Conservation (phyloP, 73 alveolate species). For the Symbiodinium pilosum region DNA sequence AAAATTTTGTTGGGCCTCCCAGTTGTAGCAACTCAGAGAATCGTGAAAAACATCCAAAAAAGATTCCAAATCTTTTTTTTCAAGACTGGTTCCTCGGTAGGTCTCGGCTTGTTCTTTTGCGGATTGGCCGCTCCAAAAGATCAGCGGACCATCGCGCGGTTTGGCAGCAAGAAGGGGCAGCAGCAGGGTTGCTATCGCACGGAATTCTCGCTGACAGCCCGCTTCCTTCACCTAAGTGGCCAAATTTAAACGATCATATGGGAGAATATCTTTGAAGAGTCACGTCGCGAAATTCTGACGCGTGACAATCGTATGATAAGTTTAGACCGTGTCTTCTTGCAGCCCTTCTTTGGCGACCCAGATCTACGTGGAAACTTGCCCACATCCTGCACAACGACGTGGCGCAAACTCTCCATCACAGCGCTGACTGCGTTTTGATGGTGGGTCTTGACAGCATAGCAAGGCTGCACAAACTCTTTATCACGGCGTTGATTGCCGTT, state of each 20-base stretch:
- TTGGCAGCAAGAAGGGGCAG: not conserved
- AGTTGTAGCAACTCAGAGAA: not conserved
- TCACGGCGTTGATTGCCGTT: not conserved
- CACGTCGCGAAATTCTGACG: not conserved
- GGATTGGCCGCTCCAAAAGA: not conserved
- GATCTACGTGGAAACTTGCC: not conserved
- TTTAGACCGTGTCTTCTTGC: not conserved
- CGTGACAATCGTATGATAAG: not conserved
- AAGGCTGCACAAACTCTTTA: not conserved
- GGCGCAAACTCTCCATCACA: not conserved
- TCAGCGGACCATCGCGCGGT: not conserved
- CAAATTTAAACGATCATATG: not conserved
- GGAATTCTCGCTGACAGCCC: not conserved
- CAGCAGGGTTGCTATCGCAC: slow-evolving; percentile 6
- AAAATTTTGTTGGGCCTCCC: not conserved
- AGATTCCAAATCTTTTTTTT: not conserved
- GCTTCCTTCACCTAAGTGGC: not conserved
- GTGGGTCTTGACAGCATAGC: not conserved
- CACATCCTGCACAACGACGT: not conserved
- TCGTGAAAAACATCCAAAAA: not conserved
- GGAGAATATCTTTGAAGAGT: not conserved
- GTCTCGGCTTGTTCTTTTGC: not conserved
- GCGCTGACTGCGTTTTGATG: not conserved
- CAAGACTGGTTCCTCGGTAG: not conserved
- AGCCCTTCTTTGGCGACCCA: not conserved